Evolutionary conservation across 495 filamentous ascomycete genomes (phyloP).

Genomic region (Aspergillus wentii): DNA sequence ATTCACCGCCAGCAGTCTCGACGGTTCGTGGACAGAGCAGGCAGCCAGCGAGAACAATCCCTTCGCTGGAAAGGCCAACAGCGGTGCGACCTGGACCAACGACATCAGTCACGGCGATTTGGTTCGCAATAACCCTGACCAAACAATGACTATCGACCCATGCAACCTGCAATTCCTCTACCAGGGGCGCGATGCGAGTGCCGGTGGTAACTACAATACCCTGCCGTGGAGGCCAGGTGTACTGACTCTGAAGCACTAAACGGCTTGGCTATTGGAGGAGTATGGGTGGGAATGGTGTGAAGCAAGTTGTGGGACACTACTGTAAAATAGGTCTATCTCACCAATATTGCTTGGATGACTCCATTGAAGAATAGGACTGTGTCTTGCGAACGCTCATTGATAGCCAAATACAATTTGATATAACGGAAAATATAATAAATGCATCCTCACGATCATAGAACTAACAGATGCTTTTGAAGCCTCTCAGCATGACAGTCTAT

Average conservation of each 20-base stretch:
- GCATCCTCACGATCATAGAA: too few relatives aligned
- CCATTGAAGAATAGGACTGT: too few relatives aligned
- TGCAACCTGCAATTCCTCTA: slow-evolving; percentile 58
- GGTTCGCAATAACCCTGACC: slow-evolving; percentile 47
- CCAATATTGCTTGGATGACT: too few relatives aligned
- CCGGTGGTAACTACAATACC: slow-evolving; percentile 29
- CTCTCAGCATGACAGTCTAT: too few relatives aligned
- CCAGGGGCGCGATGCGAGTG: slow-evolving; percentile 41
- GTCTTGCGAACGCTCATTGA: too few relatives aligned
- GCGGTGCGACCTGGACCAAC: slow-evolving; percentile 57
- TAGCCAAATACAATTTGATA: too few relatives aligned
- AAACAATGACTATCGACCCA: slow-evolving; percentile 51
- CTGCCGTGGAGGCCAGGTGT: slow-evolving; percentile 49
- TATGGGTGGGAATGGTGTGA: too few relatives aligned
- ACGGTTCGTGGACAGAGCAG: slow-evolving; percentile 50
- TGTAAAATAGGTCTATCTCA: too few relatives aligned
- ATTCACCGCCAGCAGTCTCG: slow-evolving; percentile 50
- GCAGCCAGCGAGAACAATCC: slow-evolving; percentile 45
- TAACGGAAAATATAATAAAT: too few relatives aligned
- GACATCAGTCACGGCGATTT: slow-evolving; percentile 62
- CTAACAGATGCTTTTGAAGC: too few relatives aligned
- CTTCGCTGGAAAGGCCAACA: slow-evolving; percentile 60
- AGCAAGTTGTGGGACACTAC: too few relatives aligned
- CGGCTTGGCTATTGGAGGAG: too few relatives aligned
- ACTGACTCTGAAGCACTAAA: slow-evolving; percentile 39